These are phyloP conservation scores for Fistulifera solaris DNA, from an alignment of 108 stramenopile genomes.

Conservation along the genomic window DNA sequence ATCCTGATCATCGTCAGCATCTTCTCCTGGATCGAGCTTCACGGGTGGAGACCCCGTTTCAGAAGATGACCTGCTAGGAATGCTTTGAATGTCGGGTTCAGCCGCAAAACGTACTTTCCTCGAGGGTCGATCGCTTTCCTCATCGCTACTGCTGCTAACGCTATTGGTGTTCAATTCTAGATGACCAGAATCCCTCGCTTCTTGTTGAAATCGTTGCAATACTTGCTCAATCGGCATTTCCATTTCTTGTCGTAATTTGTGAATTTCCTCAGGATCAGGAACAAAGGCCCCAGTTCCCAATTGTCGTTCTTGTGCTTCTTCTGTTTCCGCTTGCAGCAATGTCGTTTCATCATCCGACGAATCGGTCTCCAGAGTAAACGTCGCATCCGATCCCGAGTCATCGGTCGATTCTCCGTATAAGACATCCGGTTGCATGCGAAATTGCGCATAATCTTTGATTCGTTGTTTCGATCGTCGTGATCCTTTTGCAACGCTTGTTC, in stretches of 20 bases:
- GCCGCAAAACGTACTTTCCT: constrained; percentile 2
- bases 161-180: neutral
- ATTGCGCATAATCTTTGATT: constrained; percentile 17
- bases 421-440: constrained; percentile 7
- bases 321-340: constrained; percentile 32
- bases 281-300: constrained; percentile 4
- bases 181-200: neutral
- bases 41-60: neutral
- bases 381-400: constrained; percentile 24
- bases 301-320: constrained; percentile 12
- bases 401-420: constrained; percentile 60
- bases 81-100: neutral
- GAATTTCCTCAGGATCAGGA: constrained; percentile 35
- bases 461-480: constrained; percentile 11
- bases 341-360: constrained; percentile 43
- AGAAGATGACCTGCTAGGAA: neutral
- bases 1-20: constrained; percentile 53
- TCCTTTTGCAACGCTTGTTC: constrained; percentile 41
- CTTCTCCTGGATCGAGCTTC: constrained; percentile 16
- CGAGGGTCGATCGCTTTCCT: constrained; percentile 7
- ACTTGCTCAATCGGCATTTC: constrained; percentile 41
- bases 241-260: constrained; percentile 44
- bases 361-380: constrained; percentile 17
- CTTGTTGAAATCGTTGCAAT: constrained; percentile 24
- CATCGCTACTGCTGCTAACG: constrained; percentile 16